Conservation (phyloP, 2,329 filamentous ascomycete species). For the Fusarium oligoseptatum region DNA sequence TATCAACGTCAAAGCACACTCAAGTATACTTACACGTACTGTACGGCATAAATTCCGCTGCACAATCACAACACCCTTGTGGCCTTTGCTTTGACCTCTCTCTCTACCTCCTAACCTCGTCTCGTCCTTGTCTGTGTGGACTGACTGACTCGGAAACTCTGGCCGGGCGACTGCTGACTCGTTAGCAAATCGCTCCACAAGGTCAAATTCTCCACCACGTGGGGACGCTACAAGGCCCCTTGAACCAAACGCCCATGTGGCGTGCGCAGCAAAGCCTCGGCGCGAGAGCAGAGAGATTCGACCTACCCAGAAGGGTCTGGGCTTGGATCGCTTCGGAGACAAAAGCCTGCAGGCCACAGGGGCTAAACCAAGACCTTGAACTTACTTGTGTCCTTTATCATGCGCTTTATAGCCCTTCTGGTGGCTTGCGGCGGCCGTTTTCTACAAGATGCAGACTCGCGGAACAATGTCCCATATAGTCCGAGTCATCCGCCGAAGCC, state of each 20-base stretch:
- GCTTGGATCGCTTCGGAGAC: neutral
- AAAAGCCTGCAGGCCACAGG: neutral
- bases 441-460: neutral
- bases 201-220: neutral
- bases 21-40: neutral
- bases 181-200: neutral
- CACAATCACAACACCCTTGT: neutral
- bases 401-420: neutral
- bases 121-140: neutral
- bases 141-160: conserved; percentile 12
- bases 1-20: neutral
- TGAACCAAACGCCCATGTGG: neutral
- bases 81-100: neutral
- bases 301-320: conserved; percentile 5
- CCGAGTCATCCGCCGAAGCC: conserved; percentile 1
- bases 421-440: neutral
- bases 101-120: neutral
- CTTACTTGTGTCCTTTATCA: neutral
- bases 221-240: neutral
- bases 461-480: neutral
- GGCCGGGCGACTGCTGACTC: neutral
- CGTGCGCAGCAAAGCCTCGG: neutral
- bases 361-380: neutral
- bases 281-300: neutral
- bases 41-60: neutral